Evolutionary conservation across 1,284 basidiomycete species (phyloP), one percentile per base, ranked within the genome.

Genomic region (Fomes fomentarius): DNA sequence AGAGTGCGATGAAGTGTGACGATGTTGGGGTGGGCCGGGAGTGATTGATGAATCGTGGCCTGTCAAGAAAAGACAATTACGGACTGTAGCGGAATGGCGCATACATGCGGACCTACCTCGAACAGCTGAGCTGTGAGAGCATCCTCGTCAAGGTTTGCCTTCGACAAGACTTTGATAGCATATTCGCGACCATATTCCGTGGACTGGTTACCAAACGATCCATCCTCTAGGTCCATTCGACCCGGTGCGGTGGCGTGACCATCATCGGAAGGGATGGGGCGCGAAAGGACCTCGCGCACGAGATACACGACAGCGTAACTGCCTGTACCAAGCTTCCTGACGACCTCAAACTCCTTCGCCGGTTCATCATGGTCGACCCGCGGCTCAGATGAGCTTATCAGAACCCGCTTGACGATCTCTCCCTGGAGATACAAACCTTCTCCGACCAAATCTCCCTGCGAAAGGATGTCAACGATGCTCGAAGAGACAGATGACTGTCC

Each of bases 101-200:
- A 61, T 47, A 56, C 31, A 43, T 11, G 17, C 40, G 45, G 40
- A 72, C 77, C 45, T 60, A 90, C 90, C 84, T 97, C 95, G 65
- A 92, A 85, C 74, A 95, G 81, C 74, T 97, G 95, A 3, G 93
- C 87, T 35, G 82, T 84, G 66, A 96, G 80, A 61, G 91, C 88
- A 53, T 96, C 93, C 63, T 89, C 83, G 72, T 92, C 87, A 61
- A 96, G 85, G 76, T 96, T 90, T 47, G 88, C 89, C 73, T 96
- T 98, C 70, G 92, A 95, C 55, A 99, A 79, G 72, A 94, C 94
- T 79, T 99, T 99, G 75, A 99, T 85, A 17, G 96, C 96, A 70
- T 91, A 99, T 70, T 98, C 88, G 55, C 90, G 82, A 26, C 92
- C 93, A 64, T 95, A 93, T 41, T 77, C 74, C 35, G 78, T 75